Evolutionary conservation across 495 filamentous ascomycete species (phyloP), one percentile per base, ranked within the genome.

Genomic region (Tetracladium setigerum): DNA sequence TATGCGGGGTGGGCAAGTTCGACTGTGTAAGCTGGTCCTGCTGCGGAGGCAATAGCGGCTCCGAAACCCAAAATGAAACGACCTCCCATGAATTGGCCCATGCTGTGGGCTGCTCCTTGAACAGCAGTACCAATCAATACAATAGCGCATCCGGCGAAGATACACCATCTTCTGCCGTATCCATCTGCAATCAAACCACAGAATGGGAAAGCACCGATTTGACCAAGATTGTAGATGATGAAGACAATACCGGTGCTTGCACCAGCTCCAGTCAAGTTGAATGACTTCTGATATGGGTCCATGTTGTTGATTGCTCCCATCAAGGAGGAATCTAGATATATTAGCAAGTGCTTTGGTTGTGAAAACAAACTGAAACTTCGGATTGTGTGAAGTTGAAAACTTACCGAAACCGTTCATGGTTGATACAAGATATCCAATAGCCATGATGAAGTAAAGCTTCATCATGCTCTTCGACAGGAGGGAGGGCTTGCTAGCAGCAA

Each of bases 61-160:
- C 76, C 76, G 42, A 81, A 74, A 5, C 78, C 79, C 8, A 81
- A 64, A 16, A 78, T 39, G 59, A 81, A 80, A 5, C 77, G 70
- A 27, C 77, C 76, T 13, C 63, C 72, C 58, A 78, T 70, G 53
- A 80, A 75, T 27, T 67, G 69, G 12, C 57, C 64, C 8, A 70
- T 44, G 22, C 58, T 66, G 41, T 64, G 56, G 30, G 65, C 64
- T 5, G 72, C 58, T 0, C 67, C 71, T 56, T 78, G 71, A 16
- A 79, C 52, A 44, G 60, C 56, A 13, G 76, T 75, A 16, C 79
- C 79, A 36, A 80, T 46, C 35, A 80, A 58, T 43, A 81, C 72
- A 44, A 78, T 65, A 15, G 63, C 36, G 33, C 67, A 67, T 13
- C 79, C 78, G 36, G 77, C 62, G 38, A 74, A 70, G 53, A 83